Evolutionary conservation across 2,329 filamentous ascomycete genomes (phyloP).

Genomic region (Alternaria sp.): DNA sequence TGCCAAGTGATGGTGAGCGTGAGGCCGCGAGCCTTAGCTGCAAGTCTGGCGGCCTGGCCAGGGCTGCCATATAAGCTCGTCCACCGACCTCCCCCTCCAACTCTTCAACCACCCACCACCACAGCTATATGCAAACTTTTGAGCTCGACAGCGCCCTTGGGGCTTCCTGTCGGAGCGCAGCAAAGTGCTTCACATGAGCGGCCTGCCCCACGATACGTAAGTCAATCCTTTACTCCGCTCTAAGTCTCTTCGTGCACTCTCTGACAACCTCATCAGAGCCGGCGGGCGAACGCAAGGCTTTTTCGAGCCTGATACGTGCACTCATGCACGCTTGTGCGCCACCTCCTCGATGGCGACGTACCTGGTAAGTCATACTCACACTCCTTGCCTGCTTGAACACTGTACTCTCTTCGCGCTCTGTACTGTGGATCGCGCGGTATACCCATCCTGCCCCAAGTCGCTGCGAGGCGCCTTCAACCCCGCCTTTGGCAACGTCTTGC

Average conservation of each 20-base stretch:
- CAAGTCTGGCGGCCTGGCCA: constrained; percentile 1
- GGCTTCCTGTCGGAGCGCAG: background rate
- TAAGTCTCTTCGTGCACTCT: background rate
- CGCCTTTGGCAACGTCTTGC: constrained; percentile 13
- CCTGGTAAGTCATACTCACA: background rate
- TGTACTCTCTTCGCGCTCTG: background rate
- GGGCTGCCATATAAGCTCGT: constrained; percentile 7
- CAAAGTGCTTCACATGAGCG: background rate
- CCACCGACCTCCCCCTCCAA: constrained; percentile 5
- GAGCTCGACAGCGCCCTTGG: background rate
- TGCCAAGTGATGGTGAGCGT: constrained; percentile 8
- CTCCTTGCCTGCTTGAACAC: background rate
- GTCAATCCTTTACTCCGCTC: background rate
- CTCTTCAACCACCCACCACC: constrained; percentile 9
- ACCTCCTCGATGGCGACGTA: background rate
- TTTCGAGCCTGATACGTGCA: background rate
- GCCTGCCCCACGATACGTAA: background rate
- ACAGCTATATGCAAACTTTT: background rate
- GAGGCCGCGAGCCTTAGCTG: background rate
- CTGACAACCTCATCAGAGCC: background rate
- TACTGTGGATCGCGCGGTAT: background rate
- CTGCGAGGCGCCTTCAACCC: background rate
- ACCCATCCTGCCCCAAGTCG: background rate
- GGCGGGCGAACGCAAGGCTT: background rate
- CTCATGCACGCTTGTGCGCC: background rate